These are phyloP conservation scores for Heterococcus sp. DNA, from an alignment of 108 stramenopile genomes.

Conservation along the genomic window DNA sequence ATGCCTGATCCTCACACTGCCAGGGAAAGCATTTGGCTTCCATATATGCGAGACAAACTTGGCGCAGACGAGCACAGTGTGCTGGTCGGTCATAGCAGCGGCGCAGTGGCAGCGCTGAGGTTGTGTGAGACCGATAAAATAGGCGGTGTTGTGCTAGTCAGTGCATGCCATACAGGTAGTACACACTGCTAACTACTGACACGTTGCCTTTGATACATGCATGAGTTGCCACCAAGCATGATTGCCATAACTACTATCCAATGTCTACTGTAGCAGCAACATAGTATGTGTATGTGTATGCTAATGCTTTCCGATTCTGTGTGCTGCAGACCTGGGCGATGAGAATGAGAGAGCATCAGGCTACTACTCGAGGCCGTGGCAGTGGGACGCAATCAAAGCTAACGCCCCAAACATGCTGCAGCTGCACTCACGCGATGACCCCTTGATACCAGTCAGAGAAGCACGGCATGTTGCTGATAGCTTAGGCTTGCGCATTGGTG, in stretches of 20 bases:
- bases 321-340: slow-evolving; percentile 6
- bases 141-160: background rate
- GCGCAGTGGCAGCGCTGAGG: slow-evolving; percentile 3
- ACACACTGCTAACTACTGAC: background rate
- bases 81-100: slow-evolving; percentile 3
- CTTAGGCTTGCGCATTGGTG: background rate
- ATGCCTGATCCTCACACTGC: slow-evolving; percentile 9
- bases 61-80: background rate
- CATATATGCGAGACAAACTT: background rate
- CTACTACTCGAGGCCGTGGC: slow-evolving; percentile 3
- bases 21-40: slow-evolving; percentile 4
- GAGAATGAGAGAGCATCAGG: slow-evolving; percentile 4
- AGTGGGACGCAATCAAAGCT: background rate
- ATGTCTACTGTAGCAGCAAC: no score
- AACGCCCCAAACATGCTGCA: slow-evolving; percentile 2
- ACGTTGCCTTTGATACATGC: no score
- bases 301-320: no score
- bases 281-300: no score
- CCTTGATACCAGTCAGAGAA: slow-evolving; percentile 1
- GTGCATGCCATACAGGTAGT: background rate
- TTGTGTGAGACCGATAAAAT: background rate
- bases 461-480: background rate
- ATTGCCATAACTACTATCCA: no score
- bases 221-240: no score
- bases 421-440: background rate